A percentile compares a stretch with the other conserved stretches of the same genome.
phyloP scores from a whole-genome alignment of 306 rosid genomes.

The Quercus gilva region DNA sequence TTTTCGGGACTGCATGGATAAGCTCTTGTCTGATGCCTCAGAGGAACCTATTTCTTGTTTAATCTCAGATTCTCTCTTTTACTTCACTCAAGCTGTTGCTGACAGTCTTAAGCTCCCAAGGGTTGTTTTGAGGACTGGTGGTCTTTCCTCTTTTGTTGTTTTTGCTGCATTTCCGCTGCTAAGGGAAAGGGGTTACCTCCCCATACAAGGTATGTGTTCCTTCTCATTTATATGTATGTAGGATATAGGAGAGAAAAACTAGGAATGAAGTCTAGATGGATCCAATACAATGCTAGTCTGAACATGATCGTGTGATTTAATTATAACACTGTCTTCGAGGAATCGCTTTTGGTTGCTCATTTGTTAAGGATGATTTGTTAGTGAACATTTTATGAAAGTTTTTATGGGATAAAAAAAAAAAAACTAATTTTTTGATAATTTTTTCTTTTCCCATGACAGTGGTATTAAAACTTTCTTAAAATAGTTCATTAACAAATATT shows the following conservation, averaged over 20 bases:
- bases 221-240: not conserved
- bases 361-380: no score
- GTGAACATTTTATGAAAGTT: no score
- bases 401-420: no score
- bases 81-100: constrained; percentile 44
- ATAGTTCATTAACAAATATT: no score
- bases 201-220: constrained; percentile 29
- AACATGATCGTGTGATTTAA: no score
- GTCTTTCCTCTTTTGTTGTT: constrained; percentile 26
- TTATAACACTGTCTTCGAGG: no score
- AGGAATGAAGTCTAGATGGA: no score
- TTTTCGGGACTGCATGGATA: constrained; percentile 24
- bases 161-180: constrained; percentile 39
- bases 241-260: not conserved
- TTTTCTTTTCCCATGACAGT: no score
- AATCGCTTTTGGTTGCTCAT: no score
- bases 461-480: no score
- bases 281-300: no score
- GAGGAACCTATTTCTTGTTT: constrained; percentile 47
- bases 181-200: constrained; percentile 35
- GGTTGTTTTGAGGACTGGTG: constrained; percentile 36
- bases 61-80: constrained; percentile 38
- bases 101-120: constrained; percentile 34
- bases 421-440: no score
- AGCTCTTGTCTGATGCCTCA: constrained; percentile 7